Percentiles rank a stretch among this genome's conserved stretches.
These are phyloP conservation scores for Sistotremastrum suecicum DNA, from an alignment of 768 basidiomycete genomes.

Conservation along the genomic window DNA sequence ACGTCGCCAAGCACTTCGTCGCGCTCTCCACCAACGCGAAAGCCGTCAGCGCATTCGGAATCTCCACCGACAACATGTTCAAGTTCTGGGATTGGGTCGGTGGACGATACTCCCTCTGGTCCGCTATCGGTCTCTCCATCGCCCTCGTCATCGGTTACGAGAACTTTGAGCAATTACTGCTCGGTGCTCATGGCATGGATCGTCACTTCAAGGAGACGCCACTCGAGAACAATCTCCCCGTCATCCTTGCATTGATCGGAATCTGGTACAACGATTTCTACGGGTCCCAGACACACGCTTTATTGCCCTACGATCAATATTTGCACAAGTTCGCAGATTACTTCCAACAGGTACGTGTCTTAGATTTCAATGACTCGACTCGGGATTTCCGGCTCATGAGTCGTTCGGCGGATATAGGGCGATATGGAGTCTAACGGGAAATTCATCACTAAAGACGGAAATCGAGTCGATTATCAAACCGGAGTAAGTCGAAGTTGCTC, in stretches of 20 bases:
- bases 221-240: constrained; percentile 83
- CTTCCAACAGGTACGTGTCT: constrained; percentile 71
- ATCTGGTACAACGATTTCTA: constrained; percentile 99
- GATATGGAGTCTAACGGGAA: constrained; percentile 99
- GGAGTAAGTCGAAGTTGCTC: constrained; percentile 49
- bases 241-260: constrained; percentile 77
- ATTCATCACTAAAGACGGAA: constrained; percentile 85
- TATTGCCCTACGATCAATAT: constrained; percentile 98
- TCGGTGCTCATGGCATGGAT: constrained; percentile 96
- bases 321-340: constrained; percentile 99
- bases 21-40: constrained; percentile 94
- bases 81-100: constrained; percentile 99
- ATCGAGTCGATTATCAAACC: constrained; percentile 90
- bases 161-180: constrained; percentile 80
- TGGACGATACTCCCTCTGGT: constrained; percentile 96
- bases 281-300: constrained; percentile 84
- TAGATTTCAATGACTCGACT: background rate
- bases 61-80: constrained; percentile 91
- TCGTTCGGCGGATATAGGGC: constrained; percentile 29
- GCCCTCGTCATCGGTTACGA: constrained; percentile 87
- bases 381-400: too few relatives aligned
- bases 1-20: constrained; percentile 98
- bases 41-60: constrained; percentile 89
- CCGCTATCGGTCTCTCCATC: constrained; percentile 93
- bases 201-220: constrained; percentile 87